These are phyloP conservation scores for Eimeria necatrix DNA, from an alignment of 169 alveolate species.

Conservation along the genomic window DNA sequence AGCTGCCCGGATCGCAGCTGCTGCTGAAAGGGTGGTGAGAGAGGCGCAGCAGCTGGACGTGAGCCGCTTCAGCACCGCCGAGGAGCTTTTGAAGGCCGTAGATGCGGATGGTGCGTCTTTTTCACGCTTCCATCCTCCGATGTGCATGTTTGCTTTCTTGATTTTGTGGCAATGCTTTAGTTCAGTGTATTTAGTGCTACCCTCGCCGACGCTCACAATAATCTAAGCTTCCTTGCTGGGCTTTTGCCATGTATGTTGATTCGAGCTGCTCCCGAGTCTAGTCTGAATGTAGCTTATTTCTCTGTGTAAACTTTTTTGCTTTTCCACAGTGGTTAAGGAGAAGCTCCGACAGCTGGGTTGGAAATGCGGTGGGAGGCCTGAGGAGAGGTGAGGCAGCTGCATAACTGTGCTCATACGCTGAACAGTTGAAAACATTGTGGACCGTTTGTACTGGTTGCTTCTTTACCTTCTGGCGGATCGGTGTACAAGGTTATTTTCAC, in stretches of 20 bases:
- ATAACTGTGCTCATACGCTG: not conserved
- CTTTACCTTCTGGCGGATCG: too few relatives aligned
- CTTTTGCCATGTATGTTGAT: not conserved
- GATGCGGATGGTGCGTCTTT: slow-evolving; percentile 67
- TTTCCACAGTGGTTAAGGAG: slow-evolving; percentile 73
- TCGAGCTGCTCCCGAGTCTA: not conserved
- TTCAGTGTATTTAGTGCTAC: not conserved
- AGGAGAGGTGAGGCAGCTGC: slow-evolving; percentile 61
- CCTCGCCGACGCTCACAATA: not conserved
- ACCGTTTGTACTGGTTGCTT: not conserved
- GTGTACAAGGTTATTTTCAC: too few relatives aligned
- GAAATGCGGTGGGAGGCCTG: slow-evolving; percentile 79
- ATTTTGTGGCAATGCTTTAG: too few relatives aligned
- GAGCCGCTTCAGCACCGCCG: slow-evolving; percentile 66
- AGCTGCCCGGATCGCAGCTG: slow-evolving; percentile 62
- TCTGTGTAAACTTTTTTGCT: not conserved
- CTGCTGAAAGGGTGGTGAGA: slow-evolving; percentile 49
- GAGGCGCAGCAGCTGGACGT: slow-evolving; percentile 75
- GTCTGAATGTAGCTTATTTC: not conserved
- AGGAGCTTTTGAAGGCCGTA: slow-evolving; percentile 75
- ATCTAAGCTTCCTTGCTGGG: not conserved
- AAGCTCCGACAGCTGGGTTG: slow-evolving; percentile 78
- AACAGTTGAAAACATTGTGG: not conserved
- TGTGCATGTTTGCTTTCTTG: too few relatives aligned
- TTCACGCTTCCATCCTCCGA: not conserved